Evolutionary conservation across 345 rosid species (phyloP).

Genomic region (Durio zibethinus): DNA sequence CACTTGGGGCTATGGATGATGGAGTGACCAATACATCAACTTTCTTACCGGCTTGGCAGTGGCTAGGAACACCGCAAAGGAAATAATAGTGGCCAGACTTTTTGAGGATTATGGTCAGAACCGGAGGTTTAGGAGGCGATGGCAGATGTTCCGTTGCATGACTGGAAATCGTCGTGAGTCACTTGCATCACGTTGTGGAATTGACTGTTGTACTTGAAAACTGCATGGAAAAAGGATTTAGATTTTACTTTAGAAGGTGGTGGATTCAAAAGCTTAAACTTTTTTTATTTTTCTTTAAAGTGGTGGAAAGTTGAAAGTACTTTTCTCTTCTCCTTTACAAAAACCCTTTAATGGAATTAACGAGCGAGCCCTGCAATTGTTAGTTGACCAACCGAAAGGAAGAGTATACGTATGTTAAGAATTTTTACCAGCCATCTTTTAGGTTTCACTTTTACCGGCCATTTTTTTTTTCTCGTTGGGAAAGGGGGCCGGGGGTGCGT

Average conservation of each 20-base stretch:
- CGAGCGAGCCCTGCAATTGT: no score
- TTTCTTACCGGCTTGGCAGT: slow-evolving; percentile 33
- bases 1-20: not conserved
- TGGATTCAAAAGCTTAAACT: no score
- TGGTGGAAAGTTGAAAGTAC: no score
- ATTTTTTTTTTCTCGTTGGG: no score
- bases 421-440: not conserved
- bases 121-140: slow-evolving; percentile 25
- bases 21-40: slow-evolving; percentile 18
- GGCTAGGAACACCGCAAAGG: slow-evolving; percentile 30
- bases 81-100: slow-evolving; percentile 27
- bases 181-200: slow-evolving; percentile 36
- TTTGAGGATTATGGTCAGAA: slow-evolving; percentile 19
- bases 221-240: slow-evolving; percentile 5
- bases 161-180: slow-evolving; percentile 16
- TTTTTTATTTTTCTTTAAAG: no score
- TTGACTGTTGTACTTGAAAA: slow-evolving; percentile 25
- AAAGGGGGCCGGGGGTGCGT: not conserved
- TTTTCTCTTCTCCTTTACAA: no score
- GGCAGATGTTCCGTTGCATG: slow-evolving; percentile 27
- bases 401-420: not conserved
- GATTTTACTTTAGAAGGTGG: no score
- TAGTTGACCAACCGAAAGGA: not conserved
- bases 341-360: no score
- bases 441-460: no score